phyloP scores from a whole-genome alignment of 805 yeast genomes.

The Ogataea corticis region DNA sequence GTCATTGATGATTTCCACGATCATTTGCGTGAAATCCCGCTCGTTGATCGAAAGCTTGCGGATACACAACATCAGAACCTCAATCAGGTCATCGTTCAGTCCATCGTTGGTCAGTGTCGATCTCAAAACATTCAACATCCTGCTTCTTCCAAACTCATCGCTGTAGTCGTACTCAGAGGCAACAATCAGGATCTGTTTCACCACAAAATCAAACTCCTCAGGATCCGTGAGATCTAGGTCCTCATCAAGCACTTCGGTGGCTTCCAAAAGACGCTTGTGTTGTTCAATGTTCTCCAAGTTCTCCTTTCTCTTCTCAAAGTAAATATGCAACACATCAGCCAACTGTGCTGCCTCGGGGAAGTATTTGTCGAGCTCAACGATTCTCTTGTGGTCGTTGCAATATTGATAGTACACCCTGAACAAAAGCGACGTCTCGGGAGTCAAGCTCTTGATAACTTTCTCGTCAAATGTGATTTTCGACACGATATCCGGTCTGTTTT shows the following conservation, averaged over 20 bases:
- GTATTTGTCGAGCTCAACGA: slow-evolving; percentile 59
- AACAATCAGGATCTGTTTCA: slow-evolving; percentile 68
- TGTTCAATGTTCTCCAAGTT: slow-evolving; percentile 28
- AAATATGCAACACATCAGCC: slow-evolving; percentile 57
- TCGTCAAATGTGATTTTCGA: slow-evolving; percentile 58
- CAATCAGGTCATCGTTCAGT: slow-evolving; percentile 53
- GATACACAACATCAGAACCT: slow-evolving; percentile 62
- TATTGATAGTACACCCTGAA: slow-evolving; percentile 65
- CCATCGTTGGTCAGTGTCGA: slow-evolving; percentile 58
- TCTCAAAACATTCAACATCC: slow-evolving; percentile 61
- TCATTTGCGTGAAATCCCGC: slow-evolving; percentile 79
- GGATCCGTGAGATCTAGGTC: slow-evolving; percentile 43
- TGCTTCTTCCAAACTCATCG: slow-evolving; percentile 88
- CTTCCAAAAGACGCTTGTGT: slow-evolving; percentile 20
- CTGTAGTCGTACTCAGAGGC: slow-evolving; percentile 78
- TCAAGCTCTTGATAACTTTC: slow-evolving; percentile 67
- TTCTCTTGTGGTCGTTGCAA: slow-evolving; percentile 55
- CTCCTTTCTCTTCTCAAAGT: slow-evolving; percentile 50
- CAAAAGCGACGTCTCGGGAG: slow-evolving; percentile 74
- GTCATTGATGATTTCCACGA: slow-evolving; percentile 84
- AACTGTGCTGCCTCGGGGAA: slow-evolving; percentile 80
- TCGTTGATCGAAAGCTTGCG: slow-evolving; percentile 73
- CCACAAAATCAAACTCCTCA: slow-evolving; percentile 66
- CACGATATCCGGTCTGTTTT: slow-evolving; percentile 61
- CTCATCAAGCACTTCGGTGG: slow-evolving; percentile 18